Base-by-base conservation (phyloP, 768 basidiomycete species). In the Phanerochaete carnosa region DNA sequence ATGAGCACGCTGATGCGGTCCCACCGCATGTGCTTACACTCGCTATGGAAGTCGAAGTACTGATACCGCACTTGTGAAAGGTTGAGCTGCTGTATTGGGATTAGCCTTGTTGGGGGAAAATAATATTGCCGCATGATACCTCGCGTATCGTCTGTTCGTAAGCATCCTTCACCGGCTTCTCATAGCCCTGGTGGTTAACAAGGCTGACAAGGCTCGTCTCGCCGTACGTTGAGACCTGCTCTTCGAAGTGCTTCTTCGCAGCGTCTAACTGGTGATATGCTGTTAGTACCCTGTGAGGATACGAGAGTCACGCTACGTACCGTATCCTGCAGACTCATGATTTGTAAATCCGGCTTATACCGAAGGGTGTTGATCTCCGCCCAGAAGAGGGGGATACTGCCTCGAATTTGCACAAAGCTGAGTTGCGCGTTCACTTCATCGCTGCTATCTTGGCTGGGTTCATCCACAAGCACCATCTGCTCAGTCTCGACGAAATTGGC, bases 401-500 rank as follows among this genome's bases (percentile, higher is more conserved):
- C 97, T 64, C 97, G 80, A 58, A 88, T 94, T 75, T 99, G 97
- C 7, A 95, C 92, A 72, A 91, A 98, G 72, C 92, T 92, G 65
- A 95, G 75, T 71, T 86, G 85, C 15, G 80, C 77, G 2, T 79
- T 82, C 58, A 79, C 82, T 11, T 82, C 82, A 56, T 83, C 83
- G 19, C 73, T 66, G 74, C 74, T 30, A 77, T 75, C 68, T 15
- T 60, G 63, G 43, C 72, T 69, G 50, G 78, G 79, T 51, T 78
- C 80, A 61, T 94, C 91, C 13, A 95, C 80, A 16, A 96, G 79
- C 28, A 96, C 77, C 60, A 99, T 79, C 72, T 98, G 97, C 70
- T 99, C 97, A 6, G 97, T 96, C 74, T 99, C 97, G 72, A 98
- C 97, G 76, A 94, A 98, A 74, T 99, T 99, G 59, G 95, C 94